phyloP scores from a whole-genome alignment of 2,329 filamentous ascomycete species.

The Paraconiothyrium sp. region DNA sequence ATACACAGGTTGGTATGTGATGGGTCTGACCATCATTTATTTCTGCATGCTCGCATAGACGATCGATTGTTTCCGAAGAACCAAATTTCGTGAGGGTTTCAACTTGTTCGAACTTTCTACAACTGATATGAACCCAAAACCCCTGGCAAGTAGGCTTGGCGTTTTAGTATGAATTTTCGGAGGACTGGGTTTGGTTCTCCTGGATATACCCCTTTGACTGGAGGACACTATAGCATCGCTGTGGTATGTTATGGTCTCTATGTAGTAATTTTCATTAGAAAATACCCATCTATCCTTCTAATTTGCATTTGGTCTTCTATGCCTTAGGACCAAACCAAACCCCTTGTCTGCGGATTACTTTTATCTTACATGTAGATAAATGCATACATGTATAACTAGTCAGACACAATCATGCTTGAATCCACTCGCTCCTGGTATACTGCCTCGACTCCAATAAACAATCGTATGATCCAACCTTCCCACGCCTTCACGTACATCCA shows the following conservation, averaged over 20 bases:
- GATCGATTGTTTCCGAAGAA: background rate
- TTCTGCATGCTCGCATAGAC: slow-evolving; percentile 9
- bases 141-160: background rate
- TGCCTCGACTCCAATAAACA: too few relatives aligned
- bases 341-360: too few relatives aligned
- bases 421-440: too few relatives aligned
- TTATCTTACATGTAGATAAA: too few relatives aligned
- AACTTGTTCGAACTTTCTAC: background rate
- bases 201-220: background rate
- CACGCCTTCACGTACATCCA: too few relatives aligned
- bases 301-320: background rate
- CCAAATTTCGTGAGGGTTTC: background rate
- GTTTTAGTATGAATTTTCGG: background rate
- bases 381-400: too few relatives aligned
- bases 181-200: background rate
- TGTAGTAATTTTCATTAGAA: background rate
- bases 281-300: background rate
- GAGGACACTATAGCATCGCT: background rate
- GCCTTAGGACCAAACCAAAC: too few relatives aligned
- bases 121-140: background rate
- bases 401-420: too few relatives aligned
- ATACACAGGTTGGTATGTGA: slow-evolving; percentile 51
- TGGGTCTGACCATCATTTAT: slow-evolving; percentile 50
- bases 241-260: background rate
- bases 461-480: too few relatives aligned